A percentile compares a stretch with the other conserved stretches of the same genome.
Evolutionary conservation across 371 early-diverging fungal species (phyloP).

Genomic region (Lichtheimia ramosa): DNA sequence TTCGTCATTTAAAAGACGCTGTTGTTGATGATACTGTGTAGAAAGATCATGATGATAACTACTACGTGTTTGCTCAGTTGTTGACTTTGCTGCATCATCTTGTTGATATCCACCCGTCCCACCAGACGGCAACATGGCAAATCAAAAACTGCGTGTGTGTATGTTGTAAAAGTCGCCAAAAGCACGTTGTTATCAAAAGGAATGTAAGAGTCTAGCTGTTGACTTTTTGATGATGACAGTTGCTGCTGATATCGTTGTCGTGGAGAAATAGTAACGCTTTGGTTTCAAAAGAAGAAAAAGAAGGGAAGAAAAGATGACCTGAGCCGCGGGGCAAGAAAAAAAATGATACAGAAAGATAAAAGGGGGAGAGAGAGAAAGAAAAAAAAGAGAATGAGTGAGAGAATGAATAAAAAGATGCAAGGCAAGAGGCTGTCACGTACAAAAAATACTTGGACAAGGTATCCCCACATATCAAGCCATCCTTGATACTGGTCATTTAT

Average conservation of each 20-base stretch:
- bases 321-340: neutral
- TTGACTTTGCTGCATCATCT: slow-evolving; percentile 7
- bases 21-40: neutral
- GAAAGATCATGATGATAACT: neutral
- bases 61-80: neutral
- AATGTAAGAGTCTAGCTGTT: neutral
- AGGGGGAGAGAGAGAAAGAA: slow-evolving; percentile 6
- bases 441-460: too few species aligned
- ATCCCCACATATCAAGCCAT: too few species aligned
- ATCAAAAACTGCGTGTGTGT: neutral
- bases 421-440: neutral
- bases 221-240: too few species aligned
- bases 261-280: neutral
- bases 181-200: neutral
- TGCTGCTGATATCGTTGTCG: too few species aligned
- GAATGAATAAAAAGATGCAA: slow-evolving; percentile 2
- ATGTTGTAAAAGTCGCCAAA: too few species aligned
- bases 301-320: slow-evolving; percentile 1
- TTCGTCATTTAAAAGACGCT: neutral
- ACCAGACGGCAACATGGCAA: slow-evolving; percentile 7
- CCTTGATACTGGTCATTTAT: too few species aligned
- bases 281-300: neutral
- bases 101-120: neutral
- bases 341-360: slow-evolving; percentile 2
- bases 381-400: neutral